A percentile compares a stretch with the other conserved stretches of the same genome.
These are phyloP conservation scores for Podospora anserina DNA, from an alignment of 495 filamentous ascomycete species.

Conservation along the genomic window DNA sequence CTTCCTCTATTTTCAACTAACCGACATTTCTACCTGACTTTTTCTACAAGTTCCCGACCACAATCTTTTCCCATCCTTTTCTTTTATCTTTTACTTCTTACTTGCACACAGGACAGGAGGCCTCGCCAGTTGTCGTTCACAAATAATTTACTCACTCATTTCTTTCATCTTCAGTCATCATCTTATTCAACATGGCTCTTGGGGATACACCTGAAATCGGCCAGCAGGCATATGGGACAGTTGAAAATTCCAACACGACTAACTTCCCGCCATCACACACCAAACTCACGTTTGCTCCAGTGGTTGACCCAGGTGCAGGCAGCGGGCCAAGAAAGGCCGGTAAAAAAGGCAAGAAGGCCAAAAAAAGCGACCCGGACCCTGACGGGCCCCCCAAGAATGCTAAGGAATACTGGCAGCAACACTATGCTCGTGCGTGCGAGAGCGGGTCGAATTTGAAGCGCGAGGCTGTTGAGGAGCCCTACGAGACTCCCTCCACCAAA, in stretches of 20 bases:
- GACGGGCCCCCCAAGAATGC: background rate
- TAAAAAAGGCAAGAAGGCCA: background rate
- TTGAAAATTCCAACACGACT: too few relatives aligned
- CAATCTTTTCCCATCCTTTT: background rate
- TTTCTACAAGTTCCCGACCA: background rate
- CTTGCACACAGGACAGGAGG: background rate
- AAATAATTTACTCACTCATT: background rate
- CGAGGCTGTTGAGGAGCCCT: background rate
- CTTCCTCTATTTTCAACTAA: background rate
- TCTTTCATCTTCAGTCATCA: background rate
- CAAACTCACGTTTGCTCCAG: too few relatives aligned
- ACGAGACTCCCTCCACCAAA: background rate
- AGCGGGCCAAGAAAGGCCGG: background rate
- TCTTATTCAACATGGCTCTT: too few relatives aligned
- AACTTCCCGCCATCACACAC: too few relatives aligned
- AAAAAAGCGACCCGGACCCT: background rate
- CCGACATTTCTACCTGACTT: background rate
- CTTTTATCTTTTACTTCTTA: background rate
- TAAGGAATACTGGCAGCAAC: background rate
- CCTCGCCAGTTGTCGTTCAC: background rate
- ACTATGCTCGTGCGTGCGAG: background rate
- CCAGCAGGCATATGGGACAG: too few relatives aligned
- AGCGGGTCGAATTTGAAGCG: background rate
- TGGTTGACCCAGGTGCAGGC: too few relatives aligned
- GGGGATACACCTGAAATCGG: too few relatives aligned